phyloP scores from a whole-genome alignment of 345 rosid genomes.

The Moricandia arvensis region DNA sequence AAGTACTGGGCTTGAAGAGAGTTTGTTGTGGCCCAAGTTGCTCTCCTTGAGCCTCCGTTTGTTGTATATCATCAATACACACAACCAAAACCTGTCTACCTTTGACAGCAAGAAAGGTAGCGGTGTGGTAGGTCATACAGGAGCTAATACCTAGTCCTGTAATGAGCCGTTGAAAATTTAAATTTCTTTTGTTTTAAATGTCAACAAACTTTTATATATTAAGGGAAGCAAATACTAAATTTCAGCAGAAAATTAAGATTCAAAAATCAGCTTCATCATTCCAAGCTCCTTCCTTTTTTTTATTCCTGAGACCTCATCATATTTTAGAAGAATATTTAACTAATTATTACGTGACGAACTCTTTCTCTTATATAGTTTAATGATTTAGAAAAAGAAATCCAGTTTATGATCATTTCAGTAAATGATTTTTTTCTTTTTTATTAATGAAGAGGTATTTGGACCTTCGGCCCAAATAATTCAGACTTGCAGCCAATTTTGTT shows the following conservation, averaged over 20 bases:
- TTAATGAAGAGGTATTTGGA: no score
- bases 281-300: background rate
- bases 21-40: background rate
- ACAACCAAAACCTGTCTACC: background rate
- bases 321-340: constrained; percentile 12
- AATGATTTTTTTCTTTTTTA: no score
- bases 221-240: background rate
- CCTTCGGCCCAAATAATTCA: no score
- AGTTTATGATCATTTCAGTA: no score
- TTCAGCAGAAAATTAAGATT: background rate
- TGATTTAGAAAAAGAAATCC: no score
- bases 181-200: background rate
- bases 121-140: background rate
- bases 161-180: background rate
- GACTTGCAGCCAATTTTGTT: no score
- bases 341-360: background rate
- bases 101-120: background rate
- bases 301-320: background rate
- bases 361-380: background rate
- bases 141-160: constrained; percentile 9
- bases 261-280: constrained; percentile 12
- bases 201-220: background rate
- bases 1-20: background rate
- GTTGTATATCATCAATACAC: background rate
- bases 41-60: background rate